Base-by-base conservation (phyloP, 2,329 filamentous ascomycete species). In the Aureobasidium sp. region DNA sequence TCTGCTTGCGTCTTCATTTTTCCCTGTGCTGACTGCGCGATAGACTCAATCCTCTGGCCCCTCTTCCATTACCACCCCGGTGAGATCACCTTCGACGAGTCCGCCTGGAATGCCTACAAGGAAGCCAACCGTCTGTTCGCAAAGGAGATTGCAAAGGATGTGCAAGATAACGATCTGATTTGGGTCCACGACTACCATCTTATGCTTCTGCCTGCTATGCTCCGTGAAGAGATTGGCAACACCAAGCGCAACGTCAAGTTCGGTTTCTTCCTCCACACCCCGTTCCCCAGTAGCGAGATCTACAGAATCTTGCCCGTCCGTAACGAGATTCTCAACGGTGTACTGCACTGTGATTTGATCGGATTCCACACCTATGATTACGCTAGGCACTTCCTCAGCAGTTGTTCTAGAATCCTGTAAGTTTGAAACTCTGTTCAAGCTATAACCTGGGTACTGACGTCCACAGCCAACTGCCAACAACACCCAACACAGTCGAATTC, bases 361-460 rank as follows among this genome's bases (percentile, higher is more conserved):
- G 94, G 94, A 36, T 97, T 99, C 80, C 94, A 99, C 76, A 99
- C 94, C 32, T 97, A 97, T 78, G 93, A 97, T 77, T 99, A 99
- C 71, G 93, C 92, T n/a, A 85, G 94, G 58, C 94, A 99, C 76
- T 99, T 97, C 78, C 78, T 99, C 67, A 96, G 91, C 77, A 93
- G 90, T 72, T 97, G 94, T 77, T 93, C 91, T n/a, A 88, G 93
- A 66, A 94, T 97, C 67, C 81, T 97, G 80, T 89, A 79, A 73
- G 83, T 54, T 50, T 42, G 53, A n/a, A 45, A 11, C 25, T 27
- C 32, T 70, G 51, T 66, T 37, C 7, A 6, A 16, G 2, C 3
- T 53, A n/a, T 21, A 1, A 36, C 8, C 5, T 9, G 21, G 5
- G 44, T 32, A 14, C 59, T 61, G 27, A 61, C 44, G 6, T 16